Evolutionary conservation across 2,329 filamentous ascomycete genomes (phyloP).

Genomic region (Fusarium drepaniforme): DNA sequence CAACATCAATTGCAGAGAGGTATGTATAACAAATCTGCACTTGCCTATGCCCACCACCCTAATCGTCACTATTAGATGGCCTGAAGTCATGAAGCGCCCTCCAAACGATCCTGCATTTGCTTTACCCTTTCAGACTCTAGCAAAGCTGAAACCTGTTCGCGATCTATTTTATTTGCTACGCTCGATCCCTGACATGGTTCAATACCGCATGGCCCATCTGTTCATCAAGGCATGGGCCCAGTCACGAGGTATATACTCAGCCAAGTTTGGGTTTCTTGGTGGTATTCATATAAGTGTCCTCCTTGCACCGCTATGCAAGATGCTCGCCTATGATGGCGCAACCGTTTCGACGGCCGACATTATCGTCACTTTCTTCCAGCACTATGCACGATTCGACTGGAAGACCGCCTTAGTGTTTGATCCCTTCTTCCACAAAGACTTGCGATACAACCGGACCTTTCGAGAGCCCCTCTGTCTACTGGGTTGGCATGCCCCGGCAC

Average conservation of each 20-base stretch:
- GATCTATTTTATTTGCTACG: constrained; percentile 71
- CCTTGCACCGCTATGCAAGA: constrained; percentile 70
- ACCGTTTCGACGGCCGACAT: constrained; percentile 62
- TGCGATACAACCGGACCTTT: constrained; percentile 65
- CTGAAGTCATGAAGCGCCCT: constrained; percentile 59
- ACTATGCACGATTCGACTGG: constrained; percentile 75
- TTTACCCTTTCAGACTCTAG: constrained; percentile 66
- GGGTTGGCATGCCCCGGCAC: constrained; percentile 70
- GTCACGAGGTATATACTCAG: constrained; percentile 71
- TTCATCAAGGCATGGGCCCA: constrained; percentile 73
- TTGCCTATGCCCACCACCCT: not conserved
- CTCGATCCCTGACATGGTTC: constrained; percentile 69
- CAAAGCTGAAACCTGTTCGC: constrained; percentile 73
- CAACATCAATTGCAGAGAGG: constrained; percentile 65
- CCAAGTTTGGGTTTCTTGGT: constrained; percentile 74
- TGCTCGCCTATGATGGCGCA: constrained; percentile 54
- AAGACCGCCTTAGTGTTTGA: constrained; percentile 66
- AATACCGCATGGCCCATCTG: constrained; percentile 70
- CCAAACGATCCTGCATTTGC: constrained; percentile 66
- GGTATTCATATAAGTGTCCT: constrained; percentile 75
- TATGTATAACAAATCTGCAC: constrained; percentile 28
- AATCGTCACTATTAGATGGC: constrained; percentile 52
- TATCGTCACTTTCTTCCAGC: constrained; percentile 69
- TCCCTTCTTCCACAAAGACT: constrained; percentile 67
- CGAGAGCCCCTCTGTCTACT: constrained; percentile 73